Conservation (phyloP, 306 rosid genomes). For the Acacia melanoxylon region DNA sequence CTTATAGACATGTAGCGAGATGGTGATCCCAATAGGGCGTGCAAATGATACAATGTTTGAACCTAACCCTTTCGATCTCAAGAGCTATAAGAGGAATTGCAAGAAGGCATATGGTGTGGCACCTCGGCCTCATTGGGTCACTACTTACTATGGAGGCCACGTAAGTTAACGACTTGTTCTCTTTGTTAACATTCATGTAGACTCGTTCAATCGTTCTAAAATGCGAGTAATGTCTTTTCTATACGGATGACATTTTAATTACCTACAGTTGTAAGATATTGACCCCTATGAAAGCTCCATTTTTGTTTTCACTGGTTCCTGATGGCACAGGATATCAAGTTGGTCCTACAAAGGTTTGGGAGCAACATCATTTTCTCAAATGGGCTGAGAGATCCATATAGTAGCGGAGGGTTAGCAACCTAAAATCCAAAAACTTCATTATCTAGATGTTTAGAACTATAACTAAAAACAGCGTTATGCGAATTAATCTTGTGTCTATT, state of each 20-base stretch:
- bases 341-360: conserved; percentile 52
- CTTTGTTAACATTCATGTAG: not conserved
- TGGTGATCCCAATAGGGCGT: conserved; percentile 36
- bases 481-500: not conserved
- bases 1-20: conserved; percentile 51
- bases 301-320: not conserved
- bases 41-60: conserved; percentile 52
- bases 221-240: not conserved
- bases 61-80: conserved; percentile 25
- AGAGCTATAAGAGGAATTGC: conserved; percentile 31
- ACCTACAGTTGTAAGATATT: not conserved
- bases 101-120: conserved; percentile 41
- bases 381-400: conserved; percentile 72
- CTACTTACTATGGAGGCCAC: conserved; percentile 68
- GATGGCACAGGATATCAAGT: conserved; percentile 48
- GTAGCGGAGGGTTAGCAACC: conserved; percentile 57
- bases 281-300: not conserved
- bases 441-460: not conserved
- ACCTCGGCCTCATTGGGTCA: conserved; percentile 66
- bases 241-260: not conserved
- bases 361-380: conserved; percentile 80
- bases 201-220: not conserved
- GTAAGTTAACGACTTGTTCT: conserved; percentile 34
- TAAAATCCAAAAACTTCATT: not conserved
- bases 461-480: not conserved